Percentiles rank a stretch among this genome's conserved stretches.
Evolutionary conservation across 306 rosid genomes (phyloP).

Genomic region (Sphenostylis stenocarpa): DNA sequence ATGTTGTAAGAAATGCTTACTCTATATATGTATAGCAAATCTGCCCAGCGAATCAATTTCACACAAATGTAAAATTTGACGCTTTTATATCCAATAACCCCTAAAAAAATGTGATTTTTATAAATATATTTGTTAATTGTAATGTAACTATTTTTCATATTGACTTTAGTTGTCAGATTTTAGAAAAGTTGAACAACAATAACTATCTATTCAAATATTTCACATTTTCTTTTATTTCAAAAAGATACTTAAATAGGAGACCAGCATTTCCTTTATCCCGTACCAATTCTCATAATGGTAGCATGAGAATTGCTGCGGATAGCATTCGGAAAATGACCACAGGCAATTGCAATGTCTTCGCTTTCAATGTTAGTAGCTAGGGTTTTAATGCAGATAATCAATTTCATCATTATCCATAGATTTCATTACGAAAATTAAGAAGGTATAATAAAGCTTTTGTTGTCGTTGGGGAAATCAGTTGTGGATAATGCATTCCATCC

Average conservation of each 20-base stretch:
- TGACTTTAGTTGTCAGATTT: background rate
- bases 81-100: constrained; percentile 8
- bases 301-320: constrained; percentile 21
- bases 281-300: background rate
- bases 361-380: constrained; percentile 1
- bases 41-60: background rate
- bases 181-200: constrained; percentile 3
- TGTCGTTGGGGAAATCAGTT: background rate
- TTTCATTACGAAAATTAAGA: constrained; percentile 10
- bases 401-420: constrained; percentile 10
- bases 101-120: constrained; percentile 3
- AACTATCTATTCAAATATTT: constrained; percentile 12
- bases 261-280: constrained; percentile 4
- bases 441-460: constrained; percentile 6
- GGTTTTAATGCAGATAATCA: constrained; percentile 11
- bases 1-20: background rate
- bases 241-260: constrained; percentile 1
- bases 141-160: constrained; percentile 10
- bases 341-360: background rate
- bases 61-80: constrained; percentile 4
- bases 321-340: constrained; percentile 23
- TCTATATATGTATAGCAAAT: background rate
- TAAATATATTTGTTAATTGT: constrained; percentile 11
- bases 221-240: constrained; percentile 24
- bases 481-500: background rate